phyloP scores from a whole-genome alignment of 2,329 filamentous ascomycete genomes.

The Fusarium robinianum region DNA sequence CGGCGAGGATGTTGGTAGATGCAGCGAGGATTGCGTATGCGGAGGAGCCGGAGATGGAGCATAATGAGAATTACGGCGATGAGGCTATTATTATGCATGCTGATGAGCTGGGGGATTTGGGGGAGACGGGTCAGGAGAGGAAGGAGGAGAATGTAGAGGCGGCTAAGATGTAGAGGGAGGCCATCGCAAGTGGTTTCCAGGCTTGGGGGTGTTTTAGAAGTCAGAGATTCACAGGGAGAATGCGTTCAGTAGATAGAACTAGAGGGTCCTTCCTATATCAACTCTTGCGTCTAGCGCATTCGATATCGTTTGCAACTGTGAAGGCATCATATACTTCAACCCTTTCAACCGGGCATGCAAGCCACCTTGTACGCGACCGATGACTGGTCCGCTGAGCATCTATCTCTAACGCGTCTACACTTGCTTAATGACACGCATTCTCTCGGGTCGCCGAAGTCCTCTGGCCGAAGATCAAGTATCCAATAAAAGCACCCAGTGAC shows the following conservation, averaged over 20 bases:
- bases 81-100: conserved; percentile 54
- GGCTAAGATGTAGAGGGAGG: conserved; percentile 40
- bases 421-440: conserved; percentile 66
- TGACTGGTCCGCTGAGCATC: background rate
- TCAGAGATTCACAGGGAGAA: background rate
- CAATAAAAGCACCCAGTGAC: conserved; percentile 83
- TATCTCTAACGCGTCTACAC: background rate
- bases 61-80: conserved; percentile 59
- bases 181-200: background rate
- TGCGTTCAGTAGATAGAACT: too few relatives aligned
- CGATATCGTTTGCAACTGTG: too few relatives aligned
- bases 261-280: too few relatives aligned
- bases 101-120: conserved; percentile 51
- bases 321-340: too few relatives aligned
- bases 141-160: conserved; percentile 38
- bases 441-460: conserved; percentile 75
- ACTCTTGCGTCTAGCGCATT: too few relatives aligned
- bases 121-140: conserved; percentile 44
- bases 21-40: conserved; percentile 82
- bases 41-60: conserved; percentile 82
- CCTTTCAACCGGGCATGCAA: too few relatives aligned
- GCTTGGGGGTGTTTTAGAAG: background rate
- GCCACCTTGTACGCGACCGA: too few relatives aligned
- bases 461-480: conserved; percentile 81
- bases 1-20: conserved; percentile 86